These are phyloP conservation scores for Cruciata laevipes DNA, from an alignment of 257 asterid genomes.

Conservation along the genomic window DNA sequence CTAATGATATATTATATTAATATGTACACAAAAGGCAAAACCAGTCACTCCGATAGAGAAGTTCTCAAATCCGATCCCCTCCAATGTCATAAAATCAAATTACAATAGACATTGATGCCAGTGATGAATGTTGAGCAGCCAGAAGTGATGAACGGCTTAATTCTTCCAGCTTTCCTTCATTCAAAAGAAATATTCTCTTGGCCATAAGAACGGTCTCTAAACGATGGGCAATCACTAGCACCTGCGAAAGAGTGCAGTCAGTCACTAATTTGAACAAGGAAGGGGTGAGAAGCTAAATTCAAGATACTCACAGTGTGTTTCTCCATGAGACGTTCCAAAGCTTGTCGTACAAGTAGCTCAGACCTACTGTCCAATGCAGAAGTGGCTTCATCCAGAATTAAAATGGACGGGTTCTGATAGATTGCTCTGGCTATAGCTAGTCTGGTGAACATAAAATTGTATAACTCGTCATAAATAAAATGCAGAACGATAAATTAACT, in stretches of 20 bases:
- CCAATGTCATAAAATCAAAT: slow-evolving; percentile 7
- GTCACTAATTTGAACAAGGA: not conserved
- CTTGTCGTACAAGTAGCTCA: slow-evolving; percentile 76
- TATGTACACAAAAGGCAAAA: not conserved
- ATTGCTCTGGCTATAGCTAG: slow-evolving; percentile 86
- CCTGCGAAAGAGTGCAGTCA: slow-evolving; percentile 38
- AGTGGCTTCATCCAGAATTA: slow-evolving; percentile 92
- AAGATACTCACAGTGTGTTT: slow-evolving; percentile 62
- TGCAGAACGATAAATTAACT: not conserved
- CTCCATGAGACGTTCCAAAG: slow-evolving; percentile 72
- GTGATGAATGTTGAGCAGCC: slow-evolving; percentile 30
- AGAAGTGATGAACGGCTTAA: slow-evolving; percentile 50
- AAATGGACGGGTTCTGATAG: slow-evolving; percentile 87
- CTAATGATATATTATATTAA: not conserved
- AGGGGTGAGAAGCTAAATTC: not conserved
- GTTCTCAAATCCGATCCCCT: not conserved
- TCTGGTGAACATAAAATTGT: slow-evolving; percentile 29
- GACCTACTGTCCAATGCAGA: slow-evolving; percentile 87
- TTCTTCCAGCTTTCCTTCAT: slow-evolving; percentile 59
- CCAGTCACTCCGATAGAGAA: not conserved
- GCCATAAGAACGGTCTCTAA: slow-evolving; percentile 85
- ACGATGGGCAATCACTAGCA: slow-evolving; percentile 79
- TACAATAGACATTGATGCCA: slow-evolving; percentile 27
- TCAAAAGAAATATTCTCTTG: slow-evolving; percentile 48
- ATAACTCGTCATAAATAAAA: not conserved